Evolutionary conservation across 805 yeast species (phyloP).

Genomic region (Clavispora phyllophila): DNA sequence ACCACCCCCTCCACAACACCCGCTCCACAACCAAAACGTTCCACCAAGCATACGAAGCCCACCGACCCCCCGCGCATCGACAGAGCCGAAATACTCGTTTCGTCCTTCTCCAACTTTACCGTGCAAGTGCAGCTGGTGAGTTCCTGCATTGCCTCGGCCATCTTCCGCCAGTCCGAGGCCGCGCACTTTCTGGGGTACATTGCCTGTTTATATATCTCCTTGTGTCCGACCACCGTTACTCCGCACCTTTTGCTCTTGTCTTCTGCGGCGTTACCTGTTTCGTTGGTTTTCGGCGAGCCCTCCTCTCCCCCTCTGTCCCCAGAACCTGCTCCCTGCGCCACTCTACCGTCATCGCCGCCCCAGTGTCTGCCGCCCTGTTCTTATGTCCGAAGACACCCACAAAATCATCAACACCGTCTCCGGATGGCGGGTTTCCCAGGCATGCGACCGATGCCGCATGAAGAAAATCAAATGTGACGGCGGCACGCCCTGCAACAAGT

Average conservation of each 20-base stretch:
- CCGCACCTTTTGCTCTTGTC: neutral
- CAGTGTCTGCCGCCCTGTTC: neutral
- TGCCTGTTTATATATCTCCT: neutral
- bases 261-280: neutral
- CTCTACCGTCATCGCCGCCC: too few species aligned
- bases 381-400: constrained; percentile 16
- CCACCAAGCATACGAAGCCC: too few species aligned
- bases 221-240: neutral
- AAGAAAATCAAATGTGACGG: constrained; percentile 78
- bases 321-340: too few species aligned
- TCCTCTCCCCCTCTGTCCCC: neutral
- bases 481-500: constrained; percentile 63
- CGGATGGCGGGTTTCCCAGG: constrained; percentile 62
- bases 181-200: neutral
- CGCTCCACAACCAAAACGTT: too few species aligned
- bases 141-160: constrained; percentile 2
- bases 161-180: constrained; percentile 3
- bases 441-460: constrained; percentile 76
- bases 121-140: too few species aligned
- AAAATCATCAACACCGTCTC: constrained; percentile 34
- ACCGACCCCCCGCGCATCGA: too few species aligned
- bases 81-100: too few species aligned
- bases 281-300: neutral
- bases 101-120: too few species aligned
- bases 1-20: too few species aligned